Evolutionary conservation across 108 stramenopile genomes (phyloP).

Genomic region (Cyclotella baltica): DNA sequence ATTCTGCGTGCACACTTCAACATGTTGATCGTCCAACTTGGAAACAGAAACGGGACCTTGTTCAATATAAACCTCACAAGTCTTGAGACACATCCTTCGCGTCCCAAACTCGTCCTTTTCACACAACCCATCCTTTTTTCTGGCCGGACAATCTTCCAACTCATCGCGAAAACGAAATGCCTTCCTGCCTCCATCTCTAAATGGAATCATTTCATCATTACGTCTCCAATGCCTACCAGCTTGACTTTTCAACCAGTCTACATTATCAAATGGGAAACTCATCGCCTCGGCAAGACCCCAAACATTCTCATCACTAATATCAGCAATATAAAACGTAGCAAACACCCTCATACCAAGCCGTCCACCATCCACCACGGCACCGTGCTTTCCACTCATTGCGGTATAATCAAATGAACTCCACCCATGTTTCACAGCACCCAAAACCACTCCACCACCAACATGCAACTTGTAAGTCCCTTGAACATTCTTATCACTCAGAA

Average conservation of each 20-base stretch:
- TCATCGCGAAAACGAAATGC: slow-evolving; percentile 35
- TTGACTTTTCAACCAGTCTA: slow-evolving; percentile 41
- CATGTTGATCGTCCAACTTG: slow-evolving; percentile 14
- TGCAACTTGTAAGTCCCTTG: slow-evolving; percentile 36
- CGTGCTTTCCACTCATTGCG: background rate
- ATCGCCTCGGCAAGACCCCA: slow-evolving; percentile 26
- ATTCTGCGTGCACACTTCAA: slow-evolving; percentile 36
- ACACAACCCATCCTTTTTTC: slow-evolving; percentile 34
- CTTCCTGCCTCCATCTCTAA: slow-evolving; percentile 34
- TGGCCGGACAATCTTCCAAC: slow-evolving; percentile 31
- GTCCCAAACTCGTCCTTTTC: slow-evolving; percentile 28
- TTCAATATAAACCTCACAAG: slow-evolving; percentile 46
- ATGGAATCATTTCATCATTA: background rate
- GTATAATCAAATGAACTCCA: slow-evolving; percentile 18
- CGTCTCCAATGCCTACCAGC: slow-evolving; percentile 43
- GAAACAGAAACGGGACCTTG: slow-evolving; percentile 25
- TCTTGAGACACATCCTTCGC: slow-evolving; percentile 29
- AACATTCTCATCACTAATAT: slow-evolving; percentile 52
- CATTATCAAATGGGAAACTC: slow-evolving; percentile 42
- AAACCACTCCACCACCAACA: slow-evolving; percentile 31
- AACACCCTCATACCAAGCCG: slow-evolving; percentile 58
- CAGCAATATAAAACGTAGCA: slow-evolving; percentile 68
- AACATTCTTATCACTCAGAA: slow-evolving; percentile 22
- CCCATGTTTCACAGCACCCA: slow-evolving; percentile 49
- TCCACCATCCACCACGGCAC: background rate